A percentile compares a stretch with the other conserved stretches of the same genome.
phyloP scores from a whole-genome alignment of 2,329 filamentous ascomycete genomes.

The Bipolaris oryzae region DNA sequence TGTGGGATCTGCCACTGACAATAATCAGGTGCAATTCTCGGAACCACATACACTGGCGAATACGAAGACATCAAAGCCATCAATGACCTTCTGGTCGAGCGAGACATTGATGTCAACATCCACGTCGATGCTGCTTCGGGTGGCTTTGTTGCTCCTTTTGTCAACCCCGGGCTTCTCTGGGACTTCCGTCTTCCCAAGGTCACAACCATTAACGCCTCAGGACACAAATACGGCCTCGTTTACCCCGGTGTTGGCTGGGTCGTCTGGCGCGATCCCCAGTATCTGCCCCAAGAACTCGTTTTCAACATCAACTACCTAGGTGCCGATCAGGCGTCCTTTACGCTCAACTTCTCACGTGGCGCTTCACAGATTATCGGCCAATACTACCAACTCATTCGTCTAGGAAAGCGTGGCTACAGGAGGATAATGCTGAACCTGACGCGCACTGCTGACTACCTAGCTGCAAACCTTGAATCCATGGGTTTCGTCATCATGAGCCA shows the following conservation, averaged over 20 bases:
- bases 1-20: background rate
- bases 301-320: slow-evolving; percentile 99
- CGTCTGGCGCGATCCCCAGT: slow-evolving; percentile 78
- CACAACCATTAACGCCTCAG: slow-evolving; percentile 91
- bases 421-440: slow-evolving; percentile 95
- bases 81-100: slow-evolving; percentile 82
- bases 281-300: slow-evolving; percentile 79
- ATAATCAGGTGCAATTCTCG: slow-evolving; percentile 69
- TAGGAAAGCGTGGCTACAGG: slow-evolving; percentile 90
- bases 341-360: slow-evolving; percentile 95
- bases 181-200: slow-evolving; percentile 90
- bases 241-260: slow-evolving; percentile 96
- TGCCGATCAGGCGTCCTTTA: slow-evolving; percentile 93
- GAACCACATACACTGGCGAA: slow-evolving; percentile 93
- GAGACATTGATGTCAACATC: slow-evolving; percentile 78
- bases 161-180: slow-evolving; percentile 82
- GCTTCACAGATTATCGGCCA: slow-evolving; percentile 94
- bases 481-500: slow-evolving; percentile 91
- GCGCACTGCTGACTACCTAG: slow-evolving; percentile 85
- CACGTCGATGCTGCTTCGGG: slow-evolving; percentile 93
- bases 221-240: slow-evolving; percentile 79
- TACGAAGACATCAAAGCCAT: slow-evolving; percentile 90
- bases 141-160: slow-evolving; percentile 92
- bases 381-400: slow-evolving; percentile 95
- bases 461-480: slow-evolving; percentile 71